These are phyloP conservation scores for Hanseniaspora occidentalis DNA, from an alignment of 805 yeast genomes.

Conservation along the genomic window DNA sequence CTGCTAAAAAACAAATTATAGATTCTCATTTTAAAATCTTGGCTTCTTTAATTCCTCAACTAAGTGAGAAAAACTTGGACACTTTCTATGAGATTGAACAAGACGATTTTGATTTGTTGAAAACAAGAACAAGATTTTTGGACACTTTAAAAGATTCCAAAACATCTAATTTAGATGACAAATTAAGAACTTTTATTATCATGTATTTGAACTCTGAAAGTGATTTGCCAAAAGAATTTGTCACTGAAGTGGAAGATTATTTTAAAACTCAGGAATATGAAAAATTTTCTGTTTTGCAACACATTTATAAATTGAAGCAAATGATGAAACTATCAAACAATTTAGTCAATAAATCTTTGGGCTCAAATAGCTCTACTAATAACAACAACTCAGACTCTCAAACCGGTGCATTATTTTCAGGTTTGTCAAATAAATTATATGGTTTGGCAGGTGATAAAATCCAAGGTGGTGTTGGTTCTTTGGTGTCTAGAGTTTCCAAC, in stretches of 20 bases:
- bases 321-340: constrained; percentile 33
- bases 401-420: constrained; percentile 51
- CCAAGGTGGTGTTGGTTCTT: constrained; percentile 79
- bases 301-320: constrained; percentile 74
- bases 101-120: constrained; percentile 42
- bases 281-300: constrained; percentile 41
- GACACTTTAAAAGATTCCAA: constrained; percentile 41
- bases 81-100: constrained; percentile 92
- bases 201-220: constrained; percentile 41
- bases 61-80: constrained; percentile 80
- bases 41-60: constrained; percentile 66
- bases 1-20: constrained; percentile 74
- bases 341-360: constrained; percentile 24
- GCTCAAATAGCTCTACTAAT: constrained; percentile 22
- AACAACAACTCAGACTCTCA: constrained; percentile 15
- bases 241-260: constrained; percentile 47
- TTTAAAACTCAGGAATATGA: constrained; percentile 48
- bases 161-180: constrained; percentile 61
- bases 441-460: constrained; percentile 73
- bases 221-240: constrained; percentile 32
- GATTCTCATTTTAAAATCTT: constrained; percentile 97
- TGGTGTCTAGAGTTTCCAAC: constrained; percentile 79
- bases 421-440: constrained; percentile 63
- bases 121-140: constrained; percentile 42
- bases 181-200: constrained; percentile 81